Evolutionary conservation across 495 filamentous ascomycete species (phyloP), one percentile per base, ranked within the genome.

Genomic region (Penicilliopsis zonata): DNA sequence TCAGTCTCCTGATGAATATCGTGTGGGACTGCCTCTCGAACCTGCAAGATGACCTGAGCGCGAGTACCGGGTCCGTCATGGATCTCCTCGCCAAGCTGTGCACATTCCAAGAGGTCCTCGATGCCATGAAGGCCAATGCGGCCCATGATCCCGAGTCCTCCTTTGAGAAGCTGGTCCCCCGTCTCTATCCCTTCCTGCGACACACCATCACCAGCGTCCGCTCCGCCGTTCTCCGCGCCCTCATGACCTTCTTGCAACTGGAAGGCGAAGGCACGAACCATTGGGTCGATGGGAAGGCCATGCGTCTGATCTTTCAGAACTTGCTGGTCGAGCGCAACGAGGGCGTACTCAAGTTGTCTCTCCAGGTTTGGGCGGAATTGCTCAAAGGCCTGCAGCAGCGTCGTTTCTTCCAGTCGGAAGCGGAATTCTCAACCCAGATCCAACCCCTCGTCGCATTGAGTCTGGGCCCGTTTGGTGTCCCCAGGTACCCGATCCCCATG

Each of bases 11-110:
- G 26, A 94, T 96, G 57, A 76, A 80, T 50, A 90, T 95, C 41
- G 86, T 98, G 16, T 98, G 90, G 90, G 83, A 86, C 40, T 96
- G 90, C 57, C 70, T 98, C 13, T 93, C 90, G 5, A 87, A 92
- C 47, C 59, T 98, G 5, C 85, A 88, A 38, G 90, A 98, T 50
- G 90, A 98, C 54, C 67, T 98, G 9, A 94, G 86, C 54, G 92
- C 90, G 4, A 95, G 87, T 55, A 98, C 90, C 14, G 90, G 90
- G 18, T 88, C 80, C 31, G 88, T 98, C 25, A 98, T 98, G 90
- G 90, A 98, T 47, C 70, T 98, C 17, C 65, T 98, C 14, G 92
- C 90, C 15, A 96, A 85, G 44, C 74, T 98, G 19, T 98, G 92
- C 57, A 82, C 85, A 37, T 98, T 94, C 63, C 81, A 81, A 2